Conservation (phyloP, 2,329 filamentous ascomycete species). For the Ilyonectria robusta region DNA sequence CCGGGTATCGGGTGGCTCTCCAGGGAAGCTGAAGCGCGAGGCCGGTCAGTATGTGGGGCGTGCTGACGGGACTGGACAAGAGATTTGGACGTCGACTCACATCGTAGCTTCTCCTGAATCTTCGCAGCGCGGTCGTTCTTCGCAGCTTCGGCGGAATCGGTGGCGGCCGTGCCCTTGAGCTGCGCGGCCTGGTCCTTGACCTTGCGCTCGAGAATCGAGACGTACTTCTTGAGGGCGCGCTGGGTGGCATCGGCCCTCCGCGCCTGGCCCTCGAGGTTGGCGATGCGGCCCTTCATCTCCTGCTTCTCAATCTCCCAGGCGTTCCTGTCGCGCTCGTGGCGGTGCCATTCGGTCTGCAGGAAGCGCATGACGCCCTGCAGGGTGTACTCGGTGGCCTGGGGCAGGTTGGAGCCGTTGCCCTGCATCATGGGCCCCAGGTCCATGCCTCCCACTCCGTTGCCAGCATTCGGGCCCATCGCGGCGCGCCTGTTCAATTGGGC, state of each 20-base stretch:
- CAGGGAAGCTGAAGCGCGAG: slow-evolving; percentile 54
- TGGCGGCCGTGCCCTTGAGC: slow-evolving; percentile 63
- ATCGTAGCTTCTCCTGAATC: slow-evolving; percentile 70
- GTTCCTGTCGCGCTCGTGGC: slow-evolving; percentile 96
- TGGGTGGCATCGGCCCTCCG: slow-evolving; percentile 90
- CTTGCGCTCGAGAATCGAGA: slow-evolving; percentile 89
- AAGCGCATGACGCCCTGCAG: slow-evolving; percentile 95
- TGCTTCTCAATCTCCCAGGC: slow-evolving; percentile 99
- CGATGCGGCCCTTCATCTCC: slow-evolving; percentile 98
- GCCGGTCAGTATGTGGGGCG: slow-evolving; percentile 29
- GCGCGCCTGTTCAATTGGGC: slow-evolving; percentile 54
- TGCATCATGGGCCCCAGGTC: slow-evolving; percentile 63
- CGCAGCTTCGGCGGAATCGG: slow-evolving; percentile 58
- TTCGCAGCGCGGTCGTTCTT: slow-evolving; percentile 68
- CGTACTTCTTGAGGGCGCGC: slow-evolving; percentile 90
- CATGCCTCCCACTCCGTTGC: slow-evolving; percentile 62
- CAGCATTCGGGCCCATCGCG: slow-evolving; percentile 60
- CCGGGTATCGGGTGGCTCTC: slow-evolving; percentile 61
- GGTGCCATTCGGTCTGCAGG: slow-evolving; percentile 98
- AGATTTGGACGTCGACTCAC: slow-evolving; percentile 53
- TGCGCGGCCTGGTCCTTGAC: slow-evolving; percentile 86
- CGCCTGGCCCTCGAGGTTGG: slow-evolving; percentile 90
- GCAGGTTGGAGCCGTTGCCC: slow-evolving; percentile 64
- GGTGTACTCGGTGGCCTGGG: slow-evolving; percentile 74
- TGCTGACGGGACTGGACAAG: slow-evolving; percentile 28